Base-by-base conservation (phyloP, 768 basidiomycete species). In the Mycena vitilis region DNA sequence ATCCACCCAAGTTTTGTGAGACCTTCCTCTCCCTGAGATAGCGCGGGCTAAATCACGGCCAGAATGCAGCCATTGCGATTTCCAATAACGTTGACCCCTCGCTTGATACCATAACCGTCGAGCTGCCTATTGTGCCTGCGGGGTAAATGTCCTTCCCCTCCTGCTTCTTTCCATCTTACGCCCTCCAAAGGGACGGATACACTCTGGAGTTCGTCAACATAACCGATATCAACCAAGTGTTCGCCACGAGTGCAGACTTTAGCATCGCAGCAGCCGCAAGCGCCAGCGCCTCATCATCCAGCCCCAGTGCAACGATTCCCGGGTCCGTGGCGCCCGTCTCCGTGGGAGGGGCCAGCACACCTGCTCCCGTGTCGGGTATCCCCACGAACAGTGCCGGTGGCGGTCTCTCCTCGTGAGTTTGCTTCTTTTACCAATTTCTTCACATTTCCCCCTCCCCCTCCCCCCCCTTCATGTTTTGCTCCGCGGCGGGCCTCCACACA, bases 141-240 rank as follows among this genome's bases (percentile, higher is more conserved):
- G 66, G 30, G 66, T 63, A 30, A 20, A 45, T 23, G 13, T 25
- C 30, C 13, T 22, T 38, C 5, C 8, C 37, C 16, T 22, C 16
- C 59, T 25, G 15, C 25, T 23, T n/a, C 45, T 7, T 5, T 8
- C n/a, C 22, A 38, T 47, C 10, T 30, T 30, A 49, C 2, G 13
- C 22, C 2, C 10, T 22, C 22, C 10, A 18, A 18, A 68, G 66
- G 2, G 53, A 56, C 55, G 11, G 36, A 7, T 68, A 68, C 55
- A 68, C 66, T 2, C 23, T 68, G 20, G 38, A 68, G 13, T 34
- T 38, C 38, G 66, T 68, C 25, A 68, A 63, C 47, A 68, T 68
- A 25, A 68, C 66, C 25, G 36, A 68, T 25, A 68, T 68, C 55
- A 68, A 63, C 30, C 66, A 68, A 15, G 42, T 63, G 2, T 68